Base-by-base conservation (phyloP, 768 basidiomycete genomes). In the Boletus vermiculosoides region DNA sequence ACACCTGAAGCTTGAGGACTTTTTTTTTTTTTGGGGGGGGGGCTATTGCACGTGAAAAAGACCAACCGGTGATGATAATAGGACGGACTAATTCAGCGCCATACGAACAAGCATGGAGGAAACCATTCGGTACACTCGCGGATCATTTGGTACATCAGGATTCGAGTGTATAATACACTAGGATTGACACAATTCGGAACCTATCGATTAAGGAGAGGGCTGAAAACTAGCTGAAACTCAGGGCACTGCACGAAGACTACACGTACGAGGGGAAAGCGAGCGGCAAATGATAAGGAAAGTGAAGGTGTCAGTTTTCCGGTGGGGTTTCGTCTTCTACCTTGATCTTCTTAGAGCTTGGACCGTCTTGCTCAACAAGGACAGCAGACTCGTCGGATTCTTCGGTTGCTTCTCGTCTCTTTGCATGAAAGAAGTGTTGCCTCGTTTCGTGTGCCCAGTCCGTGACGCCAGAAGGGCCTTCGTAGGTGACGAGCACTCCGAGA, bases 401-500 rank as follows among this genome's bases (percentile, higher is more conserved):
- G 12, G 60, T 55, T 11, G 60, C 44, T 55, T 70, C 68, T 22
- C 52, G 61, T 37, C 18, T 56, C 44, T 42, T 61, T 4, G 39
- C 12, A 30, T 47, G 28, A 40, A 59, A 64, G 20, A 74, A 62
- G 48, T 62, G 64, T 40, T 57, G 58, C 18, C 55, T 63, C 2
- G 69, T 69, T 54, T 74, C 69, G 18, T 62, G 39, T 20, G 62
- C 64, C 73, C 73, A 75, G 49, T 63, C 68, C n/a, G 52, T 41
- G 52, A 70, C 57, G 5, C 67, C 71, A 39, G 69, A 68, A 15
- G 61, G 48, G 5, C 77, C 78, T 34, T 71, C 64, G 25, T 65
- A 53, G n/a, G 72, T 68, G 34, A 78, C 61, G 20, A 74, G 69
- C 48, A 67, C 60, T 9, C 73, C 63, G 40, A 79, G 70, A 48